A percentile compares a stretch with the other conserved stretches of the same genome.
phyloP scores from a whole-genome alignment of 352 stramenopile genomes.

The Pythium dissotocum region DNA sequence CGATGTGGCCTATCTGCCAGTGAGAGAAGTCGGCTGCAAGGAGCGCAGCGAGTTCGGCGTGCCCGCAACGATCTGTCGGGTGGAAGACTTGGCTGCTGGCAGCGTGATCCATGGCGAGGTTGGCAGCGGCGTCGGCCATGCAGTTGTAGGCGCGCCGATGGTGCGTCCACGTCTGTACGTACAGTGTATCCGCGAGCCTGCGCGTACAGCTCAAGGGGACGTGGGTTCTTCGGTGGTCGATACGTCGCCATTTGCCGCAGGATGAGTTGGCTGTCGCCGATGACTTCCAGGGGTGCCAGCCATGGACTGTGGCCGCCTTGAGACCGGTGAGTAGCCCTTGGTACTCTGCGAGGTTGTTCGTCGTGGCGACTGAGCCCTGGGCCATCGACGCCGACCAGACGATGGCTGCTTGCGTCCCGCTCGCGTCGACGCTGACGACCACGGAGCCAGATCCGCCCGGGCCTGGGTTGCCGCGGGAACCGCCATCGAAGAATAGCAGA shows the following conservation, averaged over 20 bases:
- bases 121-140: too few relatives aligned
- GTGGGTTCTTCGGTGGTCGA: too few relatives aligned
- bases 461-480: constrained; percentile 3
- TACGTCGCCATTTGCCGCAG: too few relatives aligned
- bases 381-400: not conserved
- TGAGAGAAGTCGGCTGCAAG: too few relatives aligned
- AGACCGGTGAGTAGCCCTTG: constrained; percentile 1
- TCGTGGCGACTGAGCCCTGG: not conserved
- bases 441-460: constrained; percentile 6
- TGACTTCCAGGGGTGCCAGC: constrained; percentile 5
- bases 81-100: too few relatives aligned
- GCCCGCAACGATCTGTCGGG: too few relatives aligned
- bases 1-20: too few relatives aligned
- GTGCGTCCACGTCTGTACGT: not conserved
- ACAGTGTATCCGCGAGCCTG: not conserved
- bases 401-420: not conserved
- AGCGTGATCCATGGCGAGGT: too few relatives aligned
- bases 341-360: constrained; percentile 21
- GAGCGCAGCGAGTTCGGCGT: too few relatives aligned
- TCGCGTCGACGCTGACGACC: not conserved
- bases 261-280: constrained; percentile 12
- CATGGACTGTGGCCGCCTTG: not conserved
- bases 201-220: not conserved
- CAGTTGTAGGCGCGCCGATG: too few relatives aligned
- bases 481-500: constrained; percentile 18